Evolutionary conservation across 2,329 filamentous ascomycete species (phyloP).

Genomic region (Fusarium sp.): DNA sequence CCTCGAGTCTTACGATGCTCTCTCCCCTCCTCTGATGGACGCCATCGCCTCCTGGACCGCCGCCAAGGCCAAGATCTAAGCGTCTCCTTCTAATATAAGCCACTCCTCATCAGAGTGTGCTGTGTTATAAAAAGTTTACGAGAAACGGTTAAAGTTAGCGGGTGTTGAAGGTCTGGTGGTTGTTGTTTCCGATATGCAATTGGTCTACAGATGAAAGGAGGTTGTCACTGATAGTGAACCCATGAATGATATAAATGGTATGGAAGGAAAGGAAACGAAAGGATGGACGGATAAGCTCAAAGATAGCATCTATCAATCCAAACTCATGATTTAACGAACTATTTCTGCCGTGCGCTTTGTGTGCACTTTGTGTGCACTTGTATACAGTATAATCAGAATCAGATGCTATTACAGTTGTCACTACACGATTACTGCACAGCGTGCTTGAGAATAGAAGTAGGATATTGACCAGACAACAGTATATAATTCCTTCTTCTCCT

Average conservation of each 20-base stretch:
- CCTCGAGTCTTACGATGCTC: constrained; percentile 70
- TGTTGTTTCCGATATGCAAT: constrained; percentile 25
- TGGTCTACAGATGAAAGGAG: constrained; percentile 10
- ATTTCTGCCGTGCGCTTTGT: background rate
- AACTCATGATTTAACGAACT: constrained; percentile 17
- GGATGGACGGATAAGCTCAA: constrained; percentile 12
- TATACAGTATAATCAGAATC: background rate
- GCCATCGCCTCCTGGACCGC: constrained; percentile 66
- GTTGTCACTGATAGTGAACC: constrained; percentile 6
- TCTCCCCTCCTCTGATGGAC: constrained; percentile 74
- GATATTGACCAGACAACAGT: background rate
- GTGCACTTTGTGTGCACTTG: background rate
- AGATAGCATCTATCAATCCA: constrained; percentile 25
- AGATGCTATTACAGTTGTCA: background rate
- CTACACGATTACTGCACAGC: too few species aligned
- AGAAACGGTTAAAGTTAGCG: constrained; percentile 11
- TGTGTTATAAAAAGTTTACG: constrained; percentile 27
- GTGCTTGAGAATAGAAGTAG: background rate
- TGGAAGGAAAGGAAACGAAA: constrained; percentile 15
- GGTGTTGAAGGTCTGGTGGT: constrained; percentile 21
- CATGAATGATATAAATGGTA: constrained; percentile 12
- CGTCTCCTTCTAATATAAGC: background rate
- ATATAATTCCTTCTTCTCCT: background rate
- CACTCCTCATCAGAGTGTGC: background rate
- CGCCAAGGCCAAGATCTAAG: constrained; percentile 54